Base-by-base conservation (phyloP, 495 filamentous ascomycete genomes). In the Penicillium robsamsonii region DNA sequence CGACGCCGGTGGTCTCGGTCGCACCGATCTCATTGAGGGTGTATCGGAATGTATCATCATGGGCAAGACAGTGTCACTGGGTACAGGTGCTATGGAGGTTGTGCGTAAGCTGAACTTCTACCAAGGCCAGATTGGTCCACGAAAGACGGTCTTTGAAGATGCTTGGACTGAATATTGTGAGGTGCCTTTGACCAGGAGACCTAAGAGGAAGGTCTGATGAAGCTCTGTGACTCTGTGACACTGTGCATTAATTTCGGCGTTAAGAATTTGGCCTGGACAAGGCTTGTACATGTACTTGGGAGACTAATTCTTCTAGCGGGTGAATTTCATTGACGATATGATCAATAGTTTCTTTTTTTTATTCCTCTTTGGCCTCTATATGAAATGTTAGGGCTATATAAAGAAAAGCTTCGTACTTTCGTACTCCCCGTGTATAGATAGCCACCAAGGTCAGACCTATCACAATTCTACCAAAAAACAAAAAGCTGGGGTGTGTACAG, bases 1-100 rank as follows among this genome's bases (percentile, higher is more conserved):
- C 62, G 94, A 97, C 47, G 94, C 94, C 20, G 95, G 93, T 49
- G 87, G 89, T 44, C 83, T 85, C 40, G 92, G 92, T 78, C 96
- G 96, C 73, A 85, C 79, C 25, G 94, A 98, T 71, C 75, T 80
- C 43, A 90, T 98, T 50, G 89, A 94, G 68, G 94, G 94, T 58
- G 94, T 98, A 9, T 90, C 85, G 27, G 94, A 98, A 74, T 96
- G 92, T 72, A 97, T 98, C 67, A 98, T 98, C 65, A 93, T 98
- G 87, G 94, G 94, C 27, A 91, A 96, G 81, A 89, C 84, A 31
- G 90, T 97, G 79, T 83, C 81, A 29, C 79, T 97, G 40, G 94
- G 94, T 4, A 98, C 94, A 0, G 94, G 94, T 2, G 89, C 91
- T 8, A 91, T 96, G 81, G 84, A 93, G 68, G 87, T 97, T 15